Conservation (phyloP, 2,329 filamentous ascomycete genomes). For the Colletotrichum sp. region DNA sequence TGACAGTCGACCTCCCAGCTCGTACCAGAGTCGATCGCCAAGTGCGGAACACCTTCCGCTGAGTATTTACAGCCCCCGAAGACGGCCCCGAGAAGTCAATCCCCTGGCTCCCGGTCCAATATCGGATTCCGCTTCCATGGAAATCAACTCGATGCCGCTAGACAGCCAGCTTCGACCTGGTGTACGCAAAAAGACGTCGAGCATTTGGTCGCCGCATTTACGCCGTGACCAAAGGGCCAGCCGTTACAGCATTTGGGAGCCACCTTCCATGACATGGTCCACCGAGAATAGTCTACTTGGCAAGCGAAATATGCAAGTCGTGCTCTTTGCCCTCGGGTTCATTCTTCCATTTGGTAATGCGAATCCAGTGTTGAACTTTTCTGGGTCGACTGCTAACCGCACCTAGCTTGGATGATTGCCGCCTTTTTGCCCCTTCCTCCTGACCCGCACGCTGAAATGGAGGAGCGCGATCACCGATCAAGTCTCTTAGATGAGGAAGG, state of each 20-base stretch:
- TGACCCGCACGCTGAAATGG: conserved; percentile 56
- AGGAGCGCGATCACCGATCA: conserved; percentile 49
- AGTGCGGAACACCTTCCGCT: conserved; percentile 52
- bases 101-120: conserved; percentile 29
- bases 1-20: conserved; percentile 52
- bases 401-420: conserved; percentile 78
- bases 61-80: conserved; percentile 50
- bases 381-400: conserved; percentile 17
- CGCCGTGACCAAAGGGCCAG: conserved; percentile 65
- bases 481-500: conserved; percentile 43
- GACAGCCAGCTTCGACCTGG: conserved; percentile 31
- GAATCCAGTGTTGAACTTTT: background rate
- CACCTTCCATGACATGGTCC: conserved; percentile 72
- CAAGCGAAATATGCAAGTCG: conserved; percentile 74
- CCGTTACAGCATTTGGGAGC: conserved; percentile 71
- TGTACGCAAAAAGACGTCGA: conserved; percentile 56
- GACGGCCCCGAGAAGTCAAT: conserved; percentile 43
- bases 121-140: conserved; percentile 44
- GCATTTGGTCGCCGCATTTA: conserved; percentile 78
- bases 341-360: conserved; percentile 73
- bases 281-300: conserved; percentile 65
- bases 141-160: conserved; percentile 39
- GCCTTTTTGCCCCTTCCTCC: conserved; percentile 74
- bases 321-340: conserved; percentile 79
- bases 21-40: conserved; percentile 52